Evolutionary conservation across 2,329 filamentous ascomycete genomes (phyloP), one percentile per base, ranked within the genome.

Genomic region (Cucurbitaria berberidis): DNA sequence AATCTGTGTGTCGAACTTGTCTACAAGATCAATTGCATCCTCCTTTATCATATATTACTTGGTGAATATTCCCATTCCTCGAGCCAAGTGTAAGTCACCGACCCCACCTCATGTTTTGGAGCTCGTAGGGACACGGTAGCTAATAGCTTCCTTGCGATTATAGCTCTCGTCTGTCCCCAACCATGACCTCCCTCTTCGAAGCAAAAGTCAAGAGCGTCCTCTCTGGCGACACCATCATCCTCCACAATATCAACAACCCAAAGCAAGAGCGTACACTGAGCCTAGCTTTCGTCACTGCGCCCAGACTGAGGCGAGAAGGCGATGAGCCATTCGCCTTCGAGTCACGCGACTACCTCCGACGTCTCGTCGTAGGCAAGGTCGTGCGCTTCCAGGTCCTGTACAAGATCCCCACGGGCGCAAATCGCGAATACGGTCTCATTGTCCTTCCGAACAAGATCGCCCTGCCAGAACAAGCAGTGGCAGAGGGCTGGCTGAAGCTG

Each of bases 291-390:
- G 92, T 98, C 64, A 89, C 88, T 53, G 92, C 93, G 44, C 95
- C 95, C 3, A 88, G 93, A 72, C 75, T 97, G 74, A 88, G 84
- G 79, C 88, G 91, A 76, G 93, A 97, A 66, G 92, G 90, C 52
- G 93, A 97, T 70, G 93, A 97, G 84, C 87, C 89, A 32, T 96
- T 89, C 72, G 92, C 91, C 53, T 99, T 97, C 77, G 89, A 95
- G 77, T 96, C 95, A 55, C 91, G 95, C 72, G 95, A 99, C 77
- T 95, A 90, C 74, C 84, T 99, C 57, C 89, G 95, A 69, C 87
- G 89, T 63, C 81, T 93, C 45, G 83, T 89, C 35, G 89, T 98
- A 51, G 93, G 93, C 72, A 96, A 96, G 77, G 84, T 88, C 24
- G 82, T 99, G 58, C 87, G 93, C 66, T 96, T 93, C 81, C 86